A percentile compares a stretch with the other conserved stretches of the same genome.
Conservation (phyloP, 2,329 filamentous ascomycete species). For the Neoarthrinium moseri region DNA sequence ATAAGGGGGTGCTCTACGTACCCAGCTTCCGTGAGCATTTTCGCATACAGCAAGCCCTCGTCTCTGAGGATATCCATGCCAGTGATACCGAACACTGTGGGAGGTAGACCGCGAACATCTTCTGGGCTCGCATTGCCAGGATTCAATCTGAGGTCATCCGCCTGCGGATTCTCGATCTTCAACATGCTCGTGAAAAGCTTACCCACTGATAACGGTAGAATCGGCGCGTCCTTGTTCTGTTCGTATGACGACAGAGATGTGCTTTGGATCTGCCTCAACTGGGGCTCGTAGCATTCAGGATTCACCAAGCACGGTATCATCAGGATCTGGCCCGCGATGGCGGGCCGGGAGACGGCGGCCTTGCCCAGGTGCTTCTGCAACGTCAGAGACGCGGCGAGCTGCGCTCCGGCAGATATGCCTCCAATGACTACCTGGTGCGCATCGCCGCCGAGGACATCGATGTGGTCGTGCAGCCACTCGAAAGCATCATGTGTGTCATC, state of each 20-base stretch:
- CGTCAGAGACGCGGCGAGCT: constrained; percentile 38
- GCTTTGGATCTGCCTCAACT: constrained; percentile 34
- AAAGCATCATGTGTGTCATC: constrained; percentile 54
- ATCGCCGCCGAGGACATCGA: constrained; percentile 36
- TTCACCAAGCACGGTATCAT: constrained; percentile 47
- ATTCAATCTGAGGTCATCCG: constrained; percentile 35
- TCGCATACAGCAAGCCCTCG: constrained; percentile 6
- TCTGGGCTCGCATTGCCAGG: constrained; percentile 28
- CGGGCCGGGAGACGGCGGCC: constrained; percentile 21
- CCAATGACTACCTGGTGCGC: constrained; percentile 39
- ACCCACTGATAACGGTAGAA: constrained; percentile 40
- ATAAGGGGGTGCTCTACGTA: too few species aligned
- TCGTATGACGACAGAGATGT: constrained; percentile 40
- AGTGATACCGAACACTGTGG: constrained; percentile 9
- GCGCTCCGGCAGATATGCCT: constrained; percentile 47
- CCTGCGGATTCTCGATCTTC: constrained; percentile 20
- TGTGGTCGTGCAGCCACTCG: constrained; percentile 49
- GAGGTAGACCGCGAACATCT: constrained; percentile 8
- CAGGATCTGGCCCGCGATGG: constrained; percentile 48
- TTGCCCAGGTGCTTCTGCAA: constrained; percentile 31
- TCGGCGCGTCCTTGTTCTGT: constrained; percentile 46
- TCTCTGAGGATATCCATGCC: constrained; percentile 6
- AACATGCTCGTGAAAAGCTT: constrained; percentile 29
- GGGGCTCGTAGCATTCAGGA: constrained; percentile 23
- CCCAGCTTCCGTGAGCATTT: constrained; percentile 5